Evolutionary conservation across 202 grass and related monocot species (phyloP), one percentile per base, ranked within the genome.

Genomic region (Setaria viridis): DNA sequence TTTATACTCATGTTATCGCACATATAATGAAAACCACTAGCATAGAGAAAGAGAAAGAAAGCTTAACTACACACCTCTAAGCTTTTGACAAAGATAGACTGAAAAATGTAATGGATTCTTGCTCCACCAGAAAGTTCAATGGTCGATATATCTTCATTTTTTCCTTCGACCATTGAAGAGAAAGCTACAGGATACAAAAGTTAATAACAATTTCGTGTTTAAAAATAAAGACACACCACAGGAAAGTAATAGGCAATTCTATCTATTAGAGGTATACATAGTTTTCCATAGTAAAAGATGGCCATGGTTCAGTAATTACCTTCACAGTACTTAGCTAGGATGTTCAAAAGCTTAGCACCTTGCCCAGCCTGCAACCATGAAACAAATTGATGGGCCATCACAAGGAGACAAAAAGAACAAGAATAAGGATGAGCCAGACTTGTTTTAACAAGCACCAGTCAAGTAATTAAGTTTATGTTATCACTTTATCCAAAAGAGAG

Each of bases 251-350:
- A 84, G 14, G 45, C 35, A 72, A 34, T 62, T 34, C 43, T 8
- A 73, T 58, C 32, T 54, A 74, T 14, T 41, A 11, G 51, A 56
- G 48, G 13, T 7, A 60, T 33, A 43, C n/a, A 80, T 76, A 83
- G 32, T 51, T 63, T 63, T 74, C 14, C 11, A 62, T 54, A 82
- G 49, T 17, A 50, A 35, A 63, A 48, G 62, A 41, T 62, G 48
- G 32, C 9, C 30, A 72, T 3, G 50, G 81, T 84, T 80, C 70
- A 32, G 54, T 77, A 82, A 59, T 79, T 93, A 99, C 97, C 90
- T 92, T 99, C 97, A 68, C 92, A 99, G 78, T 96, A 99, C 84
- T 99, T 99, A 66, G 93, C 92, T 70, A 99, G 92, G 91, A 99
- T 96, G 46, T 97, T 99, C 82, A 99, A 80, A 79, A 99, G 92